Evolutionary conservation across 1,284 basidiomycete species (phyloP), one percentile per base, ranked within the genome.

Genomic region (Rhodofomes roseus): DNA sequence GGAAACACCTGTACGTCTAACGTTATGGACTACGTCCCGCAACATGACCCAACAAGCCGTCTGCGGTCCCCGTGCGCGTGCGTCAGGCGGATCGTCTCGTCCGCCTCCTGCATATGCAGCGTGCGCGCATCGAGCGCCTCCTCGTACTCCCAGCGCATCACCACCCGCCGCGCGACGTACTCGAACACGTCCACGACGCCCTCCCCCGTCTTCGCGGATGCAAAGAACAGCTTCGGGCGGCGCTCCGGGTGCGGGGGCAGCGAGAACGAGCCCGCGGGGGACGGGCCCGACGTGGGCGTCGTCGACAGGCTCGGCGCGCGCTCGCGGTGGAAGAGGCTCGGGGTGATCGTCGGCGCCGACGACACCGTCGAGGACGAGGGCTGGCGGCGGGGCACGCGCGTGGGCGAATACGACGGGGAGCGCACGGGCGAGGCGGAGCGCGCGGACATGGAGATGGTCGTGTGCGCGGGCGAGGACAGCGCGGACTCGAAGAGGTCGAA

Each of bases 201-300:
- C 52, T 81, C 78, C 0, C 90, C 89, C 12, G 86, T 89, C 71
- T 89, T 89, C 4, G 90, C 89, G 1, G 86, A 89, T 8, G 88
- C 83, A 68, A 88, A 85, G 71, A 91, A 89, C 6, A 90, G 72
- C 64, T 77, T 81, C 0, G 87, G 85, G 1, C 86, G 81, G 1
- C 71, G 75, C 44, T 83, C 80, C 0, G 76, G 80, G 3, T 70
- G 68, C 0, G 71, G 65, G 9, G 75, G 75, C 11, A 63, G 51
- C 54, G 52, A 70, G 71, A 29, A 71, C 55, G 63, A 56, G 58
- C 43, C 54, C 39, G 57, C 57, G 6, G 63, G 50, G 39, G 64
- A 55, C 22, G 69, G 44, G 57, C 66, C 55, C 60, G 68, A 60
- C 64, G 67, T 54, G 63, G 70, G 65, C 54, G 64, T 66, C 16